These are phyloP conservation scores for Mycena haematopus DNA, from an alignment of 768 basidiomycete species.

Conservation along the genomic window DNA sequence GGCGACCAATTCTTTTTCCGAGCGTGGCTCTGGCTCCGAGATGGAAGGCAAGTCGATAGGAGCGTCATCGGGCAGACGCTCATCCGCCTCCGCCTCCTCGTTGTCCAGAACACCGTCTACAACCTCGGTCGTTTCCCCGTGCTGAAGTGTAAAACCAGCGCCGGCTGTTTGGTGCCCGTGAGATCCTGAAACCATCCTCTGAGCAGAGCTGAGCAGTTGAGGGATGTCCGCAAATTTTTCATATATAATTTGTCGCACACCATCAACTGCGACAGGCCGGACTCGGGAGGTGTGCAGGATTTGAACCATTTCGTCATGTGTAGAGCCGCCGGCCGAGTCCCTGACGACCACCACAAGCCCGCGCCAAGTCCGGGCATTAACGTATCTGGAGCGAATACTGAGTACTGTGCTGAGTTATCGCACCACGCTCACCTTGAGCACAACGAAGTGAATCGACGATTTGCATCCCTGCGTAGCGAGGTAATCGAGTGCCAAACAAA, in stretches of 20 bases:
- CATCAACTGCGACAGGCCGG: not conserved
- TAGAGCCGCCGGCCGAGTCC: conserved; percentile 25
- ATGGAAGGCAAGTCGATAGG: conserved; percentile 23
- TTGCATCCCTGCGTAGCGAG: conserved; percentile 8
- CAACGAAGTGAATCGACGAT: conserved; percentile 5
- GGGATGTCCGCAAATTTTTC: conserved; percentile 38
- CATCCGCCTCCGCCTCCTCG: conserved; percentile 4
- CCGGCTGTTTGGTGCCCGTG: not conserved
- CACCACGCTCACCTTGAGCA: conserved; percentile 6
- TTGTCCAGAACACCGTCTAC: conserved; percentile 14
- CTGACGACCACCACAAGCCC: conserved; percentile 38
- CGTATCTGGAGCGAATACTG: conserved; percentile 19
- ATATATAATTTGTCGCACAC: conserved; percentile 42
- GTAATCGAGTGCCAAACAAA: conserved; percentile 14
- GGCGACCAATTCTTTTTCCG: conserved; percentile 36
- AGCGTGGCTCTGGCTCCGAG: conserved; percentile 28
- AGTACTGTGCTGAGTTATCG: not conserved
- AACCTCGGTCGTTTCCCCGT: conserved; percentile 5
- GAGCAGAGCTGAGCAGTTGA: conserved; percentile 31
- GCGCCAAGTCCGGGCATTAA: conserved; percentile 17
- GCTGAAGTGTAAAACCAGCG: conserved; percentile 2
- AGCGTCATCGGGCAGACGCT: conserved; percentile 12
- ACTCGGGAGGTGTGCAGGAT: not conserved
- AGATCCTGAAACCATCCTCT: not conserved
- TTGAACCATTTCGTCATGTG: conserved; percentile 36